Base-by-base conservation (phyloP, 306 rosid genomes). In the Lathyrus tuberosus region DNA sequence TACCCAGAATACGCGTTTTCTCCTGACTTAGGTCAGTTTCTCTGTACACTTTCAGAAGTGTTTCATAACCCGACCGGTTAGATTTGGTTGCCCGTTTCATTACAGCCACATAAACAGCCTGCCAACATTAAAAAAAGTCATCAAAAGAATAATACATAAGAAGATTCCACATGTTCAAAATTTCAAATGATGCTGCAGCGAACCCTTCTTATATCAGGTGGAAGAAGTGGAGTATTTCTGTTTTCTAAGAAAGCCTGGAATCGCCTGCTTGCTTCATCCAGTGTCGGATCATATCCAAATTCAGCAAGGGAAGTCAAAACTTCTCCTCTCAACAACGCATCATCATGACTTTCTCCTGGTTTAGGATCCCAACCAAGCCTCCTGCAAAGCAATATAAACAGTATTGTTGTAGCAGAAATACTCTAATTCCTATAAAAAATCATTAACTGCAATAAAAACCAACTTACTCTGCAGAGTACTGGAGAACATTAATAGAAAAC, bases 241-340 rank as follows among this genome's bases (percentile, higher is more conserved):
- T 94, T 89, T 41, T 84, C 82, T 62, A 90, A 78, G 83, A 90
- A 94, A 62, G 88, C 88, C 65, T 76, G 84, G 71, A 80, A 94
- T 35, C 97, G 89, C 85, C 72, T 90, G 75, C 40, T 87, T 43
- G 87, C 98, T 87, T 94, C 97, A 73, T 83, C 79, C 22, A 90
- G 82, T 33, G 98, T 94, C 31, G 14, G 83, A 15, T 84, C 92
- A 51, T 90, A 91, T 70, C 98, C 96, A 56, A 81, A 84, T 58
- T 38, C 41, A 46, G 95, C 88, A 67, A 94, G 97, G 63, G 88
- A 90, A 57, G 86, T 73, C 92, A 94, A 85, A 78, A 94, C 28
- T 76, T 90, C 96, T 83, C 98, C 98, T 76, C 98, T 90, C 86
- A 94, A 83, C 98, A 90, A 84, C 22, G 96, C 87, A 83, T 94